phyloP scores from a whole-genome alignment of 2,329 filamentous ascomycete genomes.

The Aspergillus fischeri region DNA sequence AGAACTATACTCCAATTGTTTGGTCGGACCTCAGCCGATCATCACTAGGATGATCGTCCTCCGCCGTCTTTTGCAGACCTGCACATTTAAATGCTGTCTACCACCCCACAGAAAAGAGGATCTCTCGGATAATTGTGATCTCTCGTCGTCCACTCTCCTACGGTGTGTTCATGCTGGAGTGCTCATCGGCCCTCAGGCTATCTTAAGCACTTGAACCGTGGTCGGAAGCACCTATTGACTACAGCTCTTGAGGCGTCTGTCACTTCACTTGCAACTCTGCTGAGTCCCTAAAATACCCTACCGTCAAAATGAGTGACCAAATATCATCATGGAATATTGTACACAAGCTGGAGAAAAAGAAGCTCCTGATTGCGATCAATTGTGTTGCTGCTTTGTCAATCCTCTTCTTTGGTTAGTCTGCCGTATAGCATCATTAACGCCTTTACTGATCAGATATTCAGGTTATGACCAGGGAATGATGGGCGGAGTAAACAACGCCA shows the following conservation, averaged over 20 bases:
- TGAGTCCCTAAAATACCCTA: neutral
- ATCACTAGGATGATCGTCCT: neutral
- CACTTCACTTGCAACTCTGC: neutral
- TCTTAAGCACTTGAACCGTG: neutral
- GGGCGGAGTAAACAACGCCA: conserved; percentile 63
- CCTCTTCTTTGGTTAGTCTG: conserved; percentile 56
- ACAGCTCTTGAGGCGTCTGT: neutral
- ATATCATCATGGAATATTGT: conserved; percentile 47
- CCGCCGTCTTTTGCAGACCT: neutral
- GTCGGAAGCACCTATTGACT: neutral
- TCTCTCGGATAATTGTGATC: neutral
- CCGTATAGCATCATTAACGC: neutral
- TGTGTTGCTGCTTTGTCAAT: conserved; percentile 61
- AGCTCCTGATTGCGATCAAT: conserved; percentile 59
- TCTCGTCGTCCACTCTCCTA: neutral
- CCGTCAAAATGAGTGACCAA: conserved; percentile 32
- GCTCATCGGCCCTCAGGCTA: neutral
- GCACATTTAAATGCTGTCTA: neutral
- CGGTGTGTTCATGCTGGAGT: neutral
- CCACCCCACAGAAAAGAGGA: neutral
- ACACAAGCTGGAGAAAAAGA: conserved; percentile 52
- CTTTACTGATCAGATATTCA: neutral
- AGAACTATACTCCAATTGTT: conserved; percentile 1
- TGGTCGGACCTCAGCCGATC: conserved; percentile 1
- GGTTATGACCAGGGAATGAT: conserved; percentile 52